phyloP scores from a whole-genome alignment of 371 early-diverging fungal species.

The Saksenaea vasiformis region DNA sequence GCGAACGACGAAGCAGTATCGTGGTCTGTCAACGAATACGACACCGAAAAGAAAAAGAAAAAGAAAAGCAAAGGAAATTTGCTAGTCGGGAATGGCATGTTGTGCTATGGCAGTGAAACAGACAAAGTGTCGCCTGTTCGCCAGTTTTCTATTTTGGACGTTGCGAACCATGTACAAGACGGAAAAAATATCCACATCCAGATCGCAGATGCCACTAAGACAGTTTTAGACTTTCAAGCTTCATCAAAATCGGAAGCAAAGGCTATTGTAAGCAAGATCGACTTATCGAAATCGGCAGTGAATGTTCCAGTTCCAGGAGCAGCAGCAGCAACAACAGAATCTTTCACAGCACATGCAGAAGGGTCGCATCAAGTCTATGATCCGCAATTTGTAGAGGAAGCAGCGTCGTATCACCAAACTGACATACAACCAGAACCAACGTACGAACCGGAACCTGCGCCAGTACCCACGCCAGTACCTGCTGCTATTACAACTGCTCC shows the following conservation, averaged over 20 bases:
- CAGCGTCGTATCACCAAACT: neutral
- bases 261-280: constrained; percentile 63
- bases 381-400: neutral
- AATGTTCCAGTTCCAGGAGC: too few relatives aligned
- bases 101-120: constrained; percentile 72
- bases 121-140: constrained; percentile 74
- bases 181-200: constrained; percentile 66
- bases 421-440: neutral
- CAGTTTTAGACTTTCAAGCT: constrained; percentile 67
- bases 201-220: constrained; percentile 54
- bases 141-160: constrained; percentile 63
- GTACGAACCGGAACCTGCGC: constrained; percentile 24
- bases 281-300: constrained; percentile 58
- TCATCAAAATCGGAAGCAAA: constrained; percentile 71
- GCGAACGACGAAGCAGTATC: constrained; percentile 41
- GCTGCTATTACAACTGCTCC: constrained; percentile 4
- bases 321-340: constrained; percentile 18
- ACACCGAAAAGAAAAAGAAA: constrained; percentile 77
- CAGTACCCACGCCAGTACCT: constrained; percentile 27
- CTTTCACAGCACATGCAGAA: constrained; percentile 18
- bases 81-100: constrained; percentile 65
- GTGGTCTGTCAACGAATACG: constrained; percentile 57
- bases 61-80: constrained; percentile 73
- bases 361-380: neutral
- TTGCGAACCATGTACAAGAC: constrained; percentile 60